Evolutionary conservation across 2,329 filamentous ascomycete species (phyloP), one percentile per base, ranked within the genome.

Genomic region (Aureobasidium sp.): DNA sequence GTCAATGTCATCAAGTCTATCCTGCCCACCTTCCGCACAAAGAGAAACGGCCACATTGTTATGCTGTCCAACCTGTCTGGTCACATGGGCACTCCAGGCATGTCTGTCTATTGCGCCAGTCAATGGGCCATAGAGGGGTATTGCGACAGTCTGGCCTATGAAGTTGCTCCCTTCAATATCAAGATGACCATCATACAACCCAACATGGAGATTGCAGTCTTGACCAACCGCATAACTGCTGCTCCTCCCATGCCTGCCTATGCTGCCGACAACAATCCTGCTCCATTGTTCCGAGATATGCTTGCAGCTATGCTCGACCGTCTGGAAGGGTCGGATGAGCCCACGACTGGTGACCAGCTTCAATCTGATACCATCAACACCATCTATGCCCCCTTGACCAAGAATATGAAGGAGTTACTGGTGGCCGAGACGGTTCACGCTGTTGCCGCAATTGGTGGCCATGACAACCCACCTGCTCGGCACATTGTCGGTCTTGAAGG

Each of bases 51-150:
- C 0, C 94, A 99, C 73, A 88, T 97, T 65, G 87, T 97, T 64
- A 84, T 95, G 61, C 81, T 97, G 54, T 94, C 91, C 7, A 93
- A 91, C 64, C 91, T 95, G 63, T 92, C 90, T 41, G 92, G 91
- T 3, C 93, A 97, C 74, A 87, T 97, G 63, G 93, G 92, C 39
- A 97, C 92, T 0, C 94, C 94, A 0, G 91, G 92, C 2, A 84
- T 97, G 77, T 84, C 90, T 61, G 90, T 95, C 79, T 94, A 96
- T 73, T 94, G 91, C 66, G 91, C 93, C 21, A 89, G 91, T 14
- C 92, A 91, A 41, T 97, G 93, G 91, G 94, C 91, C 1, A 82
- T 97, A 37, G 94, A 97, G 76, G 93, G 93, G 21, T 97, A 94
- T 73, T 97, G 92, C 76, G 93, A 97, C 76, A 85, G 90, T 63